These are phyloP conservation scores for Angomonas desouzai DNA, from an alignment of 208 protist genomes.

Conservation along the genomic window DNA sequence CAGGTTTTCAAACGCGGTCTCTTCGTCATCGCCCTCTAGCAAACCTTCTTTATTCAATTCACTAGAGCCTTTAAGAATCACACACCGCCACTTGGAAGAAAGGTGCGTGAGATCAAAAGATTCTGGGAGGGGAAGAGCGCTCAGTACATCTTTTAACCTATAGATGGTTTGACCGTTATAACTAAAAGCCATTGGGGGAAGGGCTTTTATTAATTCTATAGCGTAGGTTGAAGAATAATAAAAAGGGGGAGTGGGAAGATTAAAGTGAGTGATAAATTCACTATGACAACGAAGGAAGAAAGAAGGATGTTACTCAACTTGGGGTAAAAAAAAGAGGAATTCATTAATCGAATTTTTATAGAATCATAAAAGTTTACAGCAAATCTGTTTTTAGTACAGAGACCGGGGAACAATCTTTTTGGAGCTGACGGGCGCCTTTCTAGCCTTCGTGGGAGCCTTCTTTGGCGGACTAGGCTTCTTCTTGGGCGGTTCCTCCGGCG, in stretches of 20 bases:
- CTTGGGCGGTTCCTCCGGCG: background rate
- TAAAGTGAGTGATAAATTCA: background rate
- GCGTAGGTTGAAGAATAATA: background rate
- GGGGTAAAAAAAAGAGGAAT: no score
- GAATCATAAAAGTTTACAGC: background rate
- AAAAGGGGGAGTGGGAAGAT: background rate
- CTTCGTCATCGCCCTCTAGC: constrained; percentile 22
- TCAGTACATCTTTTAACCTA: constrained; percentile 61
- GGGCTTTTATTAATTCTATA: no score
- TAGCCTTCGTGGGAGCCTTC: background rate
- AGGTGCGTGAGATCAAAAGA: constrained; percentile 29
- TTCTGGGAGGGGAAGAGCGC: constrained; percentile 43
- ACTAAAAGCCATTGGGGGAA: constrained; percentile 2
- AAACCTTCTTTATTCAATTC: background rate
- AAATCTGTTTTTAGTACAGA: constrained; percentile 1
- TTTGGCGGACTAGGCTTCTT: constrained; percentile 1
- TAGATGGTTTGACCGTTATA: constrained; percentile 39
- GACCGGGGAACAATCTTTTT: constrained; percentile 8
- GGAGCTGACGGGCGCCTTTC: background rate
- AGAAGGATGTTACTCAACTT: no score
- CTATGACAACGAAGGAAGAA: no score
- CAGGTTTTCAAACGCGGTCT: constrained; percentile 44
- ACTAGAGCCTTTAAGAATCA: background rate
- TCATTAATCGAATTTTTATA: no score
- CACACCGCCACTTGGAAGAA: constrained; percentile 81